Evolutionary conservation across 306 rosid species (phyloP).

Genomic region (Lablab purpureus): DNA sequence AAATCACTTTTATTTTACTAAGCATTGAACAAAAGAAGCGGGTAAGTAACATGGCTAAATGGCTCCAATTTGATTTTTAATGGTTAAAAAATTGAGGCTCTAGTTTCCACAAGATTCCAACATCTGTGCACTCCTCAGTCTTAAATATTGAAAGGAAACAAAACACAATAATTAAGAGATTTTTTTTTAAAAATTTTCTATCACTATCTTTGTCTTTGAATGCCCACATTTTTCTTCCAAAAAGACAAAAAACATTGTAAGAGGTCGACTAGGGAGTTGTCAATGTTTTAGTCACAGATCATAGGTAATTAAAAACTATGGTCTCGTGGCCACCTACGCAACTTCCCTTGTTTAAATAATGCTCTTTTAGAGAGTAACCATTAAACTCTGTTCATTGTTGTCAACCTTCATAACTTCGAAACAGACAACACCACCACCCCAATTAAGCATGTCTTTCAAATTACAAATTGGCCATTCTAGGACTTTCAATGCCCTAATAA

Average conservation of each 20-base stretch:
- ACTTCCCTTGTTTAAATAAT: slow-evolving; percentile 14
- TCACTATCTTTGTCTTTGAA: slow-evolving; percentile 52
- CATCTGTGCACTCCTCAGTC: slow-evolving; percentile 29
- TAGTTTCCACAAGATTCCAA: slow-evolving; percentile 50
- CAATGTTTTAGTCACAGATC: slow-evolving; percentile 45
- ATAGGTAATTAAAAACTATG: slow-evolving; percentile 34
- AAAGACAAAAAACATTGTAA: slow-evolving; percentile 46
- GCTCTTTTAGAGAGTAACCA: slow-evolving; percentile 20
- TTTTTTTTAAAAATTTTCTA: background rate
- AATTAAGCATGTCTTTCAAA: slow-evolving; percentile 14
- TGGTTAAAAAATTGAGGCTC: slow-evolving; percentile 19
- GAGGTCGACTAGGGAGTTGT: slow-evolving; percentile 50
- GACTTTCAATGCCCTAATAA: slow-evolving; percentile 21
- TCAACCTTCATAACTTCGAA: slow-evolving; percentile 31
- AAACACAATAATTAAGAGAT: slow-evolving; percentile 40
- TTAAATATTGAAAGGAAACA: slow-evolving; percentile 37
- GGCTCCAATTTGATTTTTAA: slow-evolving; percentile 35
- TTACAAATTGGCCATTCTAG: slow-evolving; percentile 2
- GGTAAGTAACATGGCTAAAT: slow-evolving; percentile 36
- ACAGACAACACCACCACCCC: slow-evolving; percentile 20
- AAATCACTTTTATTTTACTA: background rate
- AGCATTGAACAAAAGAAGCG: background rate
- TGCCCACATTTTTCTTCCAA: slow-evolving; percentile 48
- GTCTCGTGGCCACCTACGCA: slow-evolving; percentile 51
- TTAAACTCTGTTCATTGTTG: slow-evolving; percentile 29